These are phyloP conservation scores for Fagopyrum tataricum DNA, from an alignment of 148 eudicot genomes.

Conservation along the genomic window DNA sequence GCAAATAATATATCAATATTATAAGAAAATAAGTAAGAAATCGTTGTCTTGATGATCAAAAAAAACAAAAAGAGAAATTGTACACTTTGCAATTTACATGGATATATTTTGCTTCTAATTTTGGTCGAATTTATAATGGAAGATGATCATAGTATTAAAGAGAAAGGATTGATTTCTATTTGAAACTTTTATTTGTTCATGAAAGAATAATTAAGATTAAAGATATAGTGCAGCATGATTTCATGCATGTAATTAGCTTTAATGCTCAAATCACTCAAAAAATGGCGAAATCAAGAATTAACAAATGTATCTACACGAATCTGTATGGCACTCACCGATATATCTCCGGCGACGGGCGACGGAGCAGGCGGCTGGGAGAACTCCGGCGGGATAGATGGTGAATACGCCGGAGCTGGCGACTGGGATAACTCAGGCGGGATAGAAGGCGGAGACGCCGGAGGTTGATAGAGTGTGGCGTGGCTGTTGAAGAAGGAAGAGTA, in stretches of 20 bases:
- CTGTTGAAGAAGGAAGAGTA: too few species aligned
- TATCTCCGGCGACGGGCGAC: neutral
- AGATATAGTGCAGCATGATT: neutral
- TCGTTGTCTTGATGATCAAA: neutral
- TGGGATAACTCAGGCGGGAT: too few species aligned
- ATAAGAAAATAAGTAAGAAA: neutral
- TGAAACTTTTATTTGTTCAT: neutral
- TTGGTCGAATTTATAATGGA: neutral
- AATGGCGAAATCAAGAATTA: neutral
- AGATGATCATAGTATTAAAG: neutral
- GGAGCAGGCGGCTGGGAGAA: neutral
- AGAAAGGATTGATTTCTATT: too few species aligned
- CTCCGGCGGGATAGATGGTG: neutral
- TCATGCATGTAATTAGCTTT: neutral
- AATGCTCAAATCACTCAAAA: neutral
- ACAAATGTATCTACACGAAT: neutral
- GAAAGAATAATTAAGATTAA: neutral
- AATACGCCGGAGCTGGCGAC: too few species aligned
- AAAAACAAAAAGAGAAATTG: too few species aligned
- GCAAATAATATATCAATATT: neutral
- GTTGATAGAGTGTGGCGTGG: too few species aligned
- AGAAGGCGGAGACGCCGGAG: too few species aligned
- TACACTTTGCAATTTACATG: too few species aligned
- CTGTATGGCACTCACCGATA: neutral
- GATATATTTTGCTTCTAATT: neutral